Percentiles rank a stretch among this genome's conserved stretches.
Conservation (phyloP, 495 filamentous ascomycete genomes). For the Trichoderma gamsii region DNA sequence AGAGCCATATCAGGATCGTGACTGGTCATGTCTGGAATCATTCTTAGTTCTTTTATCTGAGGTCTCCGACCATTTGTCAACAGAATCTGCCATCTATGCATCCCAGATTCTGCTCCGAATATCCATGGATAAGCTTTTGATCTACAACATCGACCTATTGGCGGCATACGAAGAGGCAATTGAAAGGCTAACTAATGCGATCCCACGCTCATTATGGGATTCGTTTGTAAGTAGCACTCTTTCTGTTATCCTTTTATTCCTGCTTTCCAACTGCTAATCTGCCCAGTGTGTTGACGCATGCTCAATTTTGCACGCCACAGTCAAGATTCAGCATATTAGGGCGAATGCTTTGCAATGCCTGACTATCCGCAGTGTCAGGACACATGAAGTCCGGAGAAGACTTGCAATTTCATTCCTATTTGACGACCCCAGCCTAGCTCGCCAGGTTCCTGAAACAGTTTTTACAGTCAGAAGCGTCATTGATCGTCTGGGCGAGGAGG, state of each 20-base stretch:
- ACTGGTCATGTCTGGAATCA: constrained; percentile 31
- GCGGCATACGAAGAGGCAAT: constrained; percentile 28
- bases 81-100: constrained; percentile 25
- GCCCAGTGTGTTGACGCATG: not conserved
- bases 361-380: constrained; percentile 45
- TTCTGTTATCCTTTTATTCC: not conserved
- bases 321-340: constrained; percentile 16
- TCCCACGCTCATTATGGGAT: constrained; percentile 25
- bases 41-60: constrained; percentile 31
- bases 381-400: constrained; percentile 60
- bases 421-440: constrained; percentile 41
- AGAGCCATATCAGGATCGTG: constrained; percentile 27
- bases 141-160: constrained; percentile 29
- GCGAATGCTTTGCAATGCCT: constrained; percentile 45
- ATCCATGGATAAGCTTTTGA: constrained; percentile 49
- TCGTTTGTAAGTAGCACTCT: constrained; percentile 24
- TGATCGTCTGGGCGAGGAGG: constrained; percentile 43
- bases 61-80: constrained; percentile 24
- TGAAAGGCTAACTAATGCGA: constrained; percentile 21
- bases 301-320: not conserved
- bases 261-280: not conserved
- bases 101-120: constrained; percentile 52
- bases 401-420: constrained; percentile 70
- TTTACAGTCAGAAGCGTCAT: constrained; percentile 48
- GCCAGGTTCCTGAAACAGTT: constrained; percentile 36